Conservation (phyloP, 495 filamentous ascomycete species). For the Penicillium nucicola region DNA sequence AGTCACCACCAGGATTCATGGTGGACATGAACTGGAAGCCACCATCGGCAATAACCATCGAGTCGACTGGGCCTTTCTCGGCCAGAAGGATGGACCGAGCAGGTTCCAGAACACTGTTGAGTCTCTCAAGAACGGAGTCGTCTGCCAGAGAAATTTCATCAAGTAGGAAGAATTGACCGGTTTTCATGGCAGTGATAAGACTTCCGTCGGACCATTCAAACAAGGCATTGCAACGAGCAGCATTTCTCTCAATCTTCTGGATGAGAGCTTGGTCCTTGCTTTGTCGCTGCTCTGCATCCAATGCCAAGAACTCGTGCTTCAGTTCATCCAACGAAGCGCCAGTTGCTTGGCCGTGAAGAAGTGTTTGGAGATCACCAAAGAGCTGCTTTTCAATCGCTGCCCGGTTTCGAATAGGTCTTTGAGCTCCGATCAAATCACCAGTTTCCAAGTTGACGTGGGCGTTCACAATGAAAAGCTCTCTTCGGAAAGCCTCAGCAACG, state of each 20-base stretch:
- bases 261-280: conserved; percentile 48
- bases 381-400: conserved; percentile 65
- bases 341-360: conserved; percentile 27
- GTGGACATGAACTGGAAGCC: conserved; percentile 97
- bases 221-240: conserved; percentile 67
- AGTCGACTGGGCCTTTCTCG: conserved; percentile 83
- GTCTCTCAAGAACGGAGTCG: conserved; percentile 91
- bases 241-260: conserved; percentile 55
- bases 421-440: conserved; percentile 93
- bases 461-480: conserved; percentile 82
- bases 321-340: conserved; percentile 41
- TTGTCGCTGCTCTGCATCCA: conserved; percentile 26
- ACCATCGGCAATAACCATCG: conserved; percentile 69
- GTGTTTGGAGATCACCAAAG: conserved; percentile 54
- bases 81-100: conserved; percentile 82
- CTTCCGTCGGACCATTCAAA: conserved; percentile 98
- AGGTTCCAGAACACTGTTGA: conserved; percentile 97
- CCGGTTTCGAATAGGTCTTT: conserved; percentile 85
- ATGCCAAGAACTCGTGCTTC: conserved; percentile 45
- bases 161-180: conserved; percentile 84
- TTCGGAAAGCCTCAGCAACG: conserved; percentile 73
- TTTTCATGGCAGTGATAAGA: conserved; percentile 91
- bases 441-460: conserved; percentile 97
- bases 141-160: conserved; percentile 98
- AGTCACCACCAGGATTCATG: conserved; percentile 99